Conservation (phyloP, 768 basidiomycete genomes). For the Tricholomella constricta region DNA sequence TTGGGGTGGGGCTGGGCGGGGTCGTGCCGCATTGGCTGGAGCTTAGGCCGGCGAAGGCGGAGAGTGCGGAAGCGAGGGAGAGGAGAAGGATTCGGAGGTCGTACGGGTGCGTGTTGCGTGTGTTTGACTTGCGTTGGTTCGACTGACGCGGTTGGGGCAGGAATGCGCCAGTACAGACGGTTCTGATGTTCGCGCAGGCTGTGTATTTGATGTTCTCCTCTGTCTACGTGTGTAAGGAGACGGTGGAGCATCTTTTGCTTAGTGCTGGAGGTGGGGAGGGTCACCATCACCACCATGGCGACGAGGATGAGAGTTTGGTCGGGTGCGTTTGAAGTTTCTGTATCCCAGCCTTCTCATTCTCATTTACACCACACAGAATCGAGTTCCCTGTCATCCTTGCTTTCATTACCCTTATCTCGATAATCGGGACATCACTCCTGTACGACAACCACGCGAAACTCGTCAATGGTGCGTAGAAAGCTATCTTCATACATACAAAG, state of each 20-base stretch:
- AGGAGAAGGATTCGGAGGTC: slow-evolving; percentile 65
- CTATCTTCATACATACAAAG: not conserved
- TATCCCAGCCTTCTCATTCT: not conserved
- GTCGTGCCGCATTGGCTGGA: slow-evolving; percentile 48
- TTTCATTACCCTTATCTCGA: slow-evolving; percentile 54
- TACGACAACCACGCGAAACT: slow-evolving; percentile 69
- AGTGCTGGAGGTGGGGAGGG: slow-evolving; percentile 51
- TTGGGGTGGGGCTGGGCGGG: slow-evolving; percentile 66
- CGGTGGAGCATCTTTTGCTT: slow-evolving; percentile 87
- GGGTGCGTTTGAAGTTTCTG: slow-evolving; percentile 33
- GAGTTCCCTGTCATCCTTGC: slow-evolving; percentile 66
- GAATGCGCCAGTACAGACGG: slow-evolving; percentile 66
- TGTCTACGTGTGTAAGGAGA: slow-evolving; percentile 97
- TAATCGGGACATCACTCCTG: slow-evolving; percentile 55
- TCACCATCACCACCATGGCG: slow-evolving; percentile 67
- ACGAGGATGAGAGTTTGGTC: slow-evolving; percentile 50
- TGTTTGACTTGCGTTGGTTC: not conserved
- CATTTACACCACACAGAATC: slow-evolving; percentile 38
- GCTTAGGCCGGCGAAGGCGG: not conserved
- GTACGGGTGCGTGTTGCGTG: slow-evolving; percentile 32
- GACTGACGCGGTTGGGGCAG: slow-evolving; percentile 34
- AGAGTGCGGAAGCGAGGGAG: slow-evolving; percentile 18
- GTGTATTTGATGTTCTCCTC: slow-evolving; percentile 94
- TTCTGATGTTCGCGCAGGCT: slow-evolving; percentile 82
- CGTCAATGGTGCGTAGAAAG: slow-evolving; percentile 56